Evolutionary conservation across 208 protist genomes (phyloP).

Genomic region (Tritrichomonas foetus): DNA sequence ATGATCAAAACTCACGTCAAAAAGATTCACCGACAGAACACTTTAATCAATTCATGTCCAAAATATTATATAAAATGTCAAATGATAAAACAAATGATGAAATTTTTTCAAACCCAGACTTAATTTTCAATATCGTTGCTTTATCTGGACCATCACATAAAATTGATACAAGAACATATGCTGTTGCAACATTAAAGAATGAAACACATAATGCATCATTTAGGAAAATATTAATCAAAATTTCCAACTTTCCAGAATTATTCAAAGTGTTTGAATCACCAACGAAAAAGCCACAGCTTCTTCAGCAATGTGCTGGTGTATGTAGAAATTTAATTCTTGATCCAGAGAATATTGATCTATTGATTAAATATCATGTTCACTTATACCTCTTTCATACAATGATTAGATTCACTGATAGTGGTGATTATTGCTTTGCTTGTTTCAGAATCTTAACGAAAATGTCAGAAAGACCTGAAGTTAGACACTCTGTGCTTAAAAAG

Average conservation of each 20-base stretch:
- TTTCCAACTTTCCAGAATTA: background rate
- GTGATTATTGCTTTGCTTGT: background rate
- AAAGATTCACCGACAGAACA: background rate
- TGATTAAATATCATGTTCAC: conserved; percentile 14
- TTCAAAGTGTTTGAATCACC: background rate
- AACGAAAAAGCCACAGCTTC: background rate
- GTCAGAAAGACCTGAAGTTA: background rate
- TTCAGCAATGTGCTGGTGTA: no score
- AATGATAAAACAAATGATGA: background rate
- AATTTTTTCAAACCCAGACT: background rate
- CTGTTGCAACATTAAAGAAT: background rate
- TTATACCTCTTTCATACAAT: background rate
- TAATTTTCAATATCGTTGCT: background rate
- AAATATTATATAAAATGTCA: background rate
- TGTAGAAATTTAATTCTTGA: background rate
- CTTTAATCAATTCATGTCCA: background rate
- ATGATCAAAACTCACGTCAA: background rate
- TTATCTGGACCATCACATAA: background rate
- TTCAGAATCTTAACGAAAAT: background rate
- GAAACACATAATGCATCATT: background rate
- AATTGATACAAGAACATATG: background rate
- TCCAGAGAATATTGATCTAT: background rate
- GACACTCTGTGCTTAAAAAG: background rate
- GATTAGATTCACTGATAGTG: background rate
- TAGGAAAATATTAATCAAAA: background rate